Evolutionary conservation across 2,329 filamentous ascomycete species (phyloP), one percentile per base, ranked within the genome.

Genomic region (Fusarium sp.): DNA sequence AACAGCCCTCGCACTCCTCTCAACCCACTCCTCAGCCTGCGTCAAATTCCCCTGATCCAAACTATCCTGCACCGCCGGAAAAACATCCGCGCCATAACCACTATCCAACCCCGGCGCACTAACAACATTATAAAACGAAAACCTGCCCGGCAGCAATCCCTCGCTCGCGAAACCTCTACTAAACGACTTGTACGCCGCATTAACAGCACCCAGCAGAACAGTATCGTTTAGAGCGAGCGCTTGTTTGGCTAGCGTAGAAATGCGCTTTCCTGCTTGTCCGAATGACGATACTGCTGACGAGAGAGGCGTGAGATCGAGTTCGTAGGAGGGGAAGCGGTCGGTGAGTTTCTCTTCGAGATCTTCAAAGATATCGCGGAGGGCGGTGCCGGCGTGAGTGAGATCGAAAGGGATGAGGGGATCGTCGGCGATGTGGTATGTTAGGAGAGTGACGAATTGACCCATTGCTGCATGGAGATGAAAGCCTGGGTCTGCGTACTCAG

Each of bases 401-500:
- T 74, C 72, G 36, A 72, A 74, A 0, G 72, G 72, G 5, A 74
- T 74, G 12, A 74, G 36, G 0, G 67, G 58, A 9, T 74, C 70
- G 6, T 74, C 70, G 22, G 72, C 72, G 10, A 74, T 74, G 9
- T 74, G 72, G 6, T 75, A 75, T 0, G 73, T 61, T 4, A 75
- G 36, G 0, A 75, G 59, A 1, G 73, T 70, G 0, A 73, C 61
- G 8, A 73, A 75, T 17, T 87, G 85, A 11, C 85, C 86, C 72
- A 89, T 86, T 6, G 84, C 85, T 13, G 83, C 82, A 73, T 89
- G 87, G 3, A 84, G 82, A 51, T 81, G 77, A 76, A 87, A 88
- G 6, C 84, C 86, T 0, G 85, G 85, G 73, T 89, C 87, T 10
- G 85, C 87, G 64, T 83, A 88, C 0, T 80, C 84, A 0, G 78